Percentiles rank a stretch among this genome's conserved stretches.
Evolutionary conservation across 192 early-diverging fungal genomes (phyloP).

Genomic region (Nowakowskiella sp.): DNA sequence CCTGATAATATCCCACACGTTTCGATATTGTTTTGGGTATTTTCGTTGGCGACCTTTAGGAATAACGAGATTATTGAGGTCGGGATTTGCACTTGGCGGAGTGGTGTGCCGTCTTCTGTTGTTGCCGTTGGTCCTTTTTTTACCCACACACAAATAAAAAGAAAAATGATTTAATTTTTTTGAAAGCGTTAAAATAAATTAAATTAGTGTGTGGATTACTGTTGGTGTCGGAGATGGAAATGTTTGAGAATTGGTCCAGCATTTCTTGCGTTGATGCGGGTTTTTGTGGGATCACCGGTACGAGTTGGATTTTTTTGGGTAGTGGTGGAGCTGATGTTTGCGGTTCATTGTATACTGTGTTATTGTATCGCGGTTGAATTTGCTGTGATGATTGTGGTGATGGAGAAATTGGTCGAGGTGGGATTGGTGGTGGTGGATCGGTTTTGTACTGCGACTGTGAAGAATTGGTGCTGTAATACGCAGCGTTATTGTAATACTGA

Average conservation of each 20-base stretch:
- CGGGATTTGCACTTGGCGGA: slow-evolving; percentile 63
- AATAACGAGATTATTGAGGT: slow-evolving; percentile 59
- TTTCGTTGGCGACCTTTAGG: slow-evolving; percentile 55
- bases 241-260: neutral
- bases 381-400: no score
- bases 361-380: no score
- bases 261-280: neutral
- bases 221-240: slow-evolving; percentile 9
- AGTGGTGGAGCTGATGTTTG: no score
- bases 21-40: slow-evolving; percentile 74
- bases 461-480: no score
- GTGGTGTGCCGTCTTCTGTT: slow-evolving; percentile 48
- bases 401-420: no score
- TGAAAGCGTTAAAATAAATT: slow-evolving; percentile 20
- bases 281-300: slow-evolving; percentile 13
- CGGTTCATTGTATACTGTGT: no score
- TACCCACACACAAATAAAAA: no score
- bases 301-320: neutral
- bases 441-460: no score
- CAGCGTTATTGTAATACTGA: no score
- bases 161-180: no score
- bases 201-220: slow-evolving; percentile 11
- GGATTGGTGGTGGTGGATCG: no score
- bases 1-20: slow-evolving; percentile 85
- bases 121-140: no score